Conservation (phyloP, 2,329 filamentous ascomycete species). For the Fusarium illudens region DNA sequence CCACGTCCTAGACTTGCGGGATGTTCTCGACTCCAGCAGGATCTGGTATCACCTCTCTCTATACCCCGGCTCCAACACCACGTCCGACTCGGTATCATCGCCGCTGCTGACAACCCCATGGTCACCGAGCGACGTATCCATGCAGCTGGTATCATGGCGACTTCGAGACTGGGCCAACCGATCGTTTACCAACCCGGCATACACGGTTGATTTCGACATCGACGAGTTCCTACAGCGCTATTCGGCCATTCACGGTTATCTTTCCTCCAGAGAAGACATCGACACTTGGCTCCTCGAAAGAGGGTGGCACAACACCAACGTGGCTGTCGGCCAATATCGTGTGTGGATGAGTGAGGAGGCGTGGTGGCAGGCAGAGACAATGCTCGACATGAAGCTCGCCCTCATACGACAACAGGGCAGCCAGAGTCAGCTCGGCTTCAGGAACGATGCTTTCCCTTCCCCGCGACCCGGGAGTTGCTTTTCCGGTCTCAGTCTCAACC, state of each 20-base stretch:
- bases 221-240: slow-evolving; percentile 94
- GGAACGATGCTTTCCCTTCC: slow-evolving; percentile 74
- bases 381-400: slow-evolving; percentile 86
- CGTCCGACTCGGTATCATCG: slow-evolving; percentile 74
- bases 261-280: slow-evolving; percentile 89
- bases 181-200: slow-evolving; percentile 88
- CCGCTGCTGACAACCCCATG: slow-evolving; percentile 79
- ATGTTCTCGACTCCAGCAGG: slow-evolving; percentile 80
- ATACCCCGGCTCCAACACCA: slow-evolving; percentile 88
- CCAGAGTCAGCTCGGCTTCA: slow-evolving; percentile 55
- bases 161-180: slow-evolving; percentile 97
- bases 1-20: slow-evolving; percentile 80
- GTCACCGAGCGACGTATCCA: slow-evolving; percentile 92
- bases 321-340: slow-evolving; percentile 87
- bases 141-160: slow-evolving; percentile 92
- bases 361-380: slow-evolving; percentile 98
- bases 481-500: slow-evolving; percentile 60
- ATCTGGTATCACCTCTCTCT: slow-evolving; percentile 95
- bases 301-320: slow-evolving; percentile 98
- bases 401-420: slow-evolving; percentile 55
- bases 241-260: slow-evolving; percentile 76
- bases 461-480: background rate
- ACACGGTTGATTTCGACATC: slow-evolving; percentile 94
- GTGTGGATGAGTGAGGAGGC: slow-evolving; percentile 94
- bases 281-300: slow-evolving; percentile 94